Base-by-base conservation (phyloP, 345 rosid genomes). In the Eucalyptus virginea region DNA sequence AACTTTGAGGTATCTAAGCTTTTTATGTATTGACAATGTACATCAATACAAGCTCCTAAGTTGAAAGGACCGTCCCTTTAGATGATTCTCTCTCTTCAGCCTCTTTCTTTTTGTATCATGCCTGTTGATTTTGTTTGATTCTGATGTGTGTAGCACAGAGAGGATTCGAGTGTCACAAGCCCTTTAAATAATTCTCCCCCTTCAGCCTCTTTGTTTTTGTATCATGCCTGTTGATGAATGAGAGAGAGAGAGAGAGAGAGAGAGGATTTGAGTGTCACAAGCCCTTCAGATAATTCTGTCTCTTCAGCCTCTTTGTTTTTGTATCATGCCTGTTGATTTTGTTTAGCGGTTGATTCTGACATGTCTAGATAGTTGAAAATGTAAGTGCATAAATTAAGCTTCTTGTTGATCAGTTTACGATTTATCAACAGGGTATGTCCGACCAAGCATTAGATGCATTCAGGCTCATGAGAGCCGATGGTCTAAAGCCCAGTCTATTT, bases 401-500 rank as follows among this genome's bases (percentile, higher is more conserved):
- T 60, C 47, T 40, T 2, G 65, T 50, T 47, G 81, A 69, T 72
- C 65, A 65, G 60, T 45, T 88, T 34, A 34, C 50, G 6, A 87
- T 52, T 44, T 89, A 56, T 23, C 88, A 80, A n/a, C 94, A 98
- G 99, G 99, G 99, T 91, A 93, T 98, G 90, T 96, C 99, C 44
- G 99, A 97, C 90, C 92, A 94, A 88, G 99, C 99, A 69, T 91
- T 97, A 88, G 95, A 96, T 93, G 97, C 98, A 88, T 97, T 96
- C 92, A 94, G 94, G 94, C 90, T 94, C 88, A 98, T 98, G 99
- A 94, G 95, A 92, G 91, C 93, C 30, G 99, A 98, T 92, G 99
- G 98, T 91, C 92, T 97, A 89, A 96, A 92, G 92, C 99, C 98
- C 26, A 95, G 98, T 92, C 90, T 95, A 49, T 91, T 98, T 42